A percentile compares a stretch with the other conserved stretches of the same genome.
Conservation (phyloP, 2,329 filamentous ascomycete species). For the Fusarium nodosum region DNA sequence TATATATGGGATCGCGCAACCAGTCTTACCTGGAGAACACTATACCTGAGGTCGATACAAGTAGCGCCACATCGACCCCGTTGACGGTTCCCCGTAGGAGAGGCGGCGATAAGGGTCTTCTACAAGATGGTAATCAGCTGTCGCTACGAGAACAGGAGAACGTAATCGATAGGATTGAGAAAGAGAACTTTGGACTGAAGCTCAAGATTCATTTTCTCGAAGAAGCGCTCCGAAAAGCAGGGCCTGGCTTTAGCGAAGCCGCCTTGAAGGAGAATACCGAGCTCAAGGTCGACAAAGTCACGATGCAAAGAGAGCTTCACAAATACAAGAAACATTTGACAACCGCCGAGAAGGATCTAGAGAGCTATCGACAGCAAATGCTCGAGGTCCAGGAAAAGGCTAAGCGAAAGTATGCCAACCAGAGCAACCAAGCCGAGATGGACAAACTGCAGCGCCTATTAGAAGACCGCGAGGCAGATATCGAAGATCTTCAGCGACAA, state of each 20-base stretch:
- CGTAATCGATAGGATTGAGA: constrained; percentile 95
- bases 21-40: constrained; percentile 77
- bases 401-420: constrained; percentile 80
- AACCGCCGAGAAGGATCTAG: constrained; percentile 86
- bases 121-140: constrained; percentile 90
- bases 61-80: constrained; percentile 87
- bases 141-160: constrained; percentile 95
- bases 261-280: constrained; percentile 96
- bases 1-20: constrained; percentile 75
- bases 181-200: constrained; percentile 97
- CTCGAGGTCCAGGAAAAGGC: constrained; percentile 85
- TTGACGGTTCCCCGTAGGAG: constrained; percentile 76
- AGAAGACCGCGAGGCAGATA: constrained; percentile 70
- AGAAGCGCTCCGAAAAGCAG: constrained; percentile 87
- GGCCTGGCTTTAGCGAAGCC: constrained; percentile 89
- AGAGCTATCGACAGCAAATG: constrained; percentile 85
- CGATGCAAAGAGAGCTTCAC: constrained; percentile 88
- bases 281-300: constrained; percentile 91
- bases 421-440: constrained; percentile 73
- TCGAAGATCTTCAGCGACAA: constrained; percentile 71
- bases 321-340: constrained; percentile 87
- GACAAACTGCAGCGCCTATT: constrained; percentile 69
- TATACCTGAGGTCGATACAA: constrained; percentile 80
- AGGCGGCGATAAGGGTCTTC: constrained; percentile 72
- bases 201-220: constrained; percentile 98